These are phyloP conservation scores for Ciborinia camelliae DNA, from an alignment of 2,329 filamentous ascomycete species.

Conservation along the genomic window DNA sequence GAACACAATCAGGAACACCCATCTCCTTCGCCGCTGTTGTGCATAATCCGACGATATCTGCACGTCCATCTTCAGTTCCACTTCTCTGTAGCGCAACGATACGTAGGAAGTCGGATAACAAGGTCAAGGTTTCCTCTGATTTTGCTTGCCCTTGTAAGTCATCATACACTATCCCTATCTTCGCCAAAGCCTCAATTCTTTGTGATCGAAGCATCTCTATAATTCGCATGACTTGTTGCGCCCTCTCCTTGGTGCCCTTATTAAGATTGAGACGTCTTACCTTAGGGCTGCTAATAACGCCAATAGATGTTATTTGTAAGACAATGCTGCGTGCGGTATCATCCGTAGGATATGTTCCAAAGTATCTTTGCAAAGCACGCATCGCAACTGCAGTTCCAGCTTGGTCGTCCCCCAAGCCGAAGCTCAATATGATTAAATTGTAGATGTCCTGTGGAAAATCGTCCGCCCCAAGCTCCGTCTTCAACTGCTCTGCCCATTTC, in stretches of 20 bases:
- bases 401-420: conserved; percentile 48
- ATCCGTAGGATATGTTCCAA: conserved; percentile 45
- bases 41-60: conserved; percentile 16
- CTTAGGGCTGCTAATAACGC: conserved; percentile 32
- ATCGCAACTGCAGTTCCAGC: conserved; percentile 49
- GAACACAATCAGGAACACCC: conserved; percentile 30
- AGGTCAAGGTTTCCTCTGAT: conserved; percentile 34
- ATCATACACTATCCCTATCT: conserved; percentile 33
- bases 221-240: conserved; percentile 44
- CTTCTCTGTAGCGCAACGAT: conserved; percentile 24
- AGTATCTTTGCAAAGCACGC: conserved; percentile 43
- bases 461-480: conserved; percentile 39
- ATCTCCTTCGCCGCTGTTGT: conserved; percentile 25
- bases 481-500: conserved; percentile 20
- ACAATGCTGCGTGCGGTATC: conserved; percentile 47
- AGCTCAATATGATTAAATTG: conserved; percentile 49
- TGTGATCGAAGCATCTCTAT: conserved; percentile 42
- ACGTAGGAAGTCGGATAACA: conserved; percentile 34
- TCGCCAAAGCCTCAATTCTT: conserved; percentile 30
- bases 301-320: conserved; percentile 46
- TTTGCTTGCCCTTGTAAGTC: conserved; percentile 31
- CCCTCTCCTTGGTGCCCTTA: conserved; percentile 43
- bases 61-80: not conserved
- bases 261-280: conserved; percentile 39
- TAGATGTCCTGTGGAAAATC: conserved; percentile 49